Percentiles rank a stretch among this genome's conserved stretches.
These are phyloP conservation scores for Penicillium simplicissimum DNA, from an alignment of 495 filamentous ascomycete species.

Conservation along the genomic window DNA sequence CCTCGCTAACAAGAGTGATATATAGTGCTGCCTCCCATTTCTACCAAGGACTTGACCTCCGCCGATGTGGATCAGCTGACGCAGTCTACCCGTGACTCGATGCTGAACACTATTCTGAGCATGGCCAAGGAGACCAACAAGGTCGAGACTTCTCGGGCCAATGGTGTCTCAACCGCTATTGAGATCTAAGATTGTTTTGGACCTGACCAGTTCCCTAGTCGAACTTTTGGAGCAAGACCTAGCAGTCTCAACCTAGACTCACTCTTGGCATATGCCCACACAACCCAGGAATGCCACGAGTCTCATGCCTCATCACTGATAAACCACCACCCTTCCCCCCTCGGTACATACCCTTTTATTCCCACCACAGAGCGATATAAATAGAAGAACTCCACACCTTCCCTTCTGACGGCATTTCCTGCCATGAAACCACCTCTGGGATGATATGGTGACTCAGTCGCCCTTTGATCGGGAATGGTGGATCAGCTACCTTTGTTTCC, in stretches of 20 bases:
- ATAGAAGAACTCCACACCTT: conserved; percentile 11
- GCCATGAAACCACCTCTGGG: neutral
- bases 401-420: neutral
- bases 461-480: neutral
- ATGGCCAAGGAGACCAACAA: conserved; percentile 50
- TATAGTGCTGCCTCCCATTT: conserved; percentile 79
- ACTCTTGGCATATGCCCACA: neutral
- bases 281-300: neutral
- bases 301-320: conserved; percentile 2
- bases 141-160: conserved; percentile 21
- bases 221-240: too few species aligned
- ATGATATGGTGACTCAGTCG: neutral
- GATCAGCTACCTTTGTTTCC: neutral
- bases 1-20: conserved; percentile 1
- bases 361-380: neutral
- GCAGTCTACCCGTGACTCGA: conserved; percentile 68
- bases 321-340: neutral
- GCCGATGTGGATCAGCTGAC: conserved; percentile 82
- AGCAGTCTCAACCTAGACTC: neutral
- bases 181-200: conserved; percentile 35
- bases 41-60: conserved; percentile 71
- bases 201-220: too few species aligned
- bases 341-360: conserved; percentile 17
- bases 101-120: conserved; percentile 72
- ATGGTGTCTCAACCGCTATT: conserved; percentile 40